Conservation (phyloP, 225 moss, liverwort and hornwort genomes). For the Thuidium tamariscinum region DNA sequence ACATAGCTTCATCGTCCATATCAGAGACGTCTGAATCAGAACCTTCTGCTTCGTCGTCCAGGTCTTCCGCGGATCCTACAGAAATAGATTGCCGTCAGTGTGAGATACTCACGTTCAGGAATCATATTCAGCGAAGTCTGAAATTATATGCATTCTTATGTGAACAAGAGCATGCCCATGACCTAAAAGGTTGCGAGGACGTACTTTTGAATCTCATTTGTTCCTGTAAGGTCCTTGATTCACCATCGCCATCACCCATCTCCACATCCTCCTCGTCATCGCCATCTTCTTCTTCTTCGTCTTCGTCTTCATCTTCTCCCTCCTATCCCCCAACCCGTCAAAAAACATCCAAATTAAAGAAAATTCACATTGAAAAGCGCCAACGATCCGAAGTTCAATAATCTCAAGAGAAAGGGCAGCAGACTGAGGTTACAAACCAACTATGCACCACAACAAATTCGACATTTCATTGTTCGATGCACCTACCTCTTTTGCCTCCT, state of each 20-base stretch:
- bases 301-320: conserved; percentile 14
- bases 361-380: neutral
- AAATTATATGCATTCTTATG: neutral
- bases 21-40: conserved; percentile 56
- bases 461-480: neutral
- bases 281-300: conserved; percentile 22
- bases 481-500: conserved; percentile 1
- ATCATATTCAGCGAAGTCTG: neutral
- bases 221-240: conserved; percentile 9
- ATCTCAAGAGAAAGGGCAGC: neutral
- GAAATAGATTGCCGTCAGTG: neutral
- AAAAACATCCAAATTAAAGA: neutral
- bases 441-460: neutral
- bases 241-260: conserved; percentile 13
- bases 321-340: neutral
- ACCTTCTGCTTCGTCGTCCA: conserved; percentile 39
- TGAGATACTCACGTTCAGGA: neutral
- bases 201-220: conserved; percentile 41
- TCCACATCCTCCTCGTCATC: conserved; percentile 24
- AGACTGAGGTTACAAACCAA: neutral
- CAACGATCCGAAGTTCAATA: neutral
- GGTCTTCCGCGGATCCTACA: conserved; percentile 22
- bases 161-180: neutral
- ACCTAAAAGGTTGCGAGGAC: neutral
- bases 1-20: conserved; percentile 95